Conservation (phyloP, 805 yeast genomes). For the Lipomyces spencermartinsiae region DNA sequence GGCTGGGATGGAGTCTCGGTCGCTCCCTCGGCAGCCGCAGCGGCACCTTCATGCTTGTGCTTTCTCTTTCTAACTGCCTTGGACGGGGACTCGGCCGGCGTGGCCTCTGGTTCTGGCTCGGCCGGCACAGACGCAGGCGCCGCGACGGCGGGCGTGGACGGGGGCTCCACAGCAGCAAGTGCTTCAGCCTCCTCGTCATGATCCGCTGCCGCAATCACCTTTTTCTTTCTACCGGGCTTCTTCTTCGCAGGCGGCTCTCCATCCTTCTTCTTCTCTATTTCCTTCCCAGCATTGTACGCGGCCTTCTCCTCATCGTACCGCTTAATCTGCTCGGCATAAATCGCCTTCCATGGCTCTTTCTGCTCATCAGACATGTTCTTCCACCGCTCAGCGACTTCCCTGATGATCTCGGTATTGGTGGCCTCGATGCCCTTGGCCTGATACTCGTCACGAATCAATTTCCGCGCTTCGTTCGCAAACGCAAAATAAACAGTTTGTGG, state of each 20-base stretch:
- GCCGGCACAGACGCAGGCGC: slow-evolving; percentile 6
- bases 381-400: slow-evolving; percentile 82
- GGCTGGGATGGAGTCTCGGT: slow-evolving; percentile 9
- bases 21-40: slow-evolving; percentile 3
- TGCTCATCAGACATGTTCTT: slow-evolving; percentile 69
- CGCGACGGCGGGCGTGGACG: slow-evolving; percentile 11
- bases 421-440: slow-evolving; percentile 60
- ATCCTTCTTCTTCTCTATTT: slow-evolving; percentile 39
- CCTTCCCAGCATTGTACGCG: slow-evolving; percentile 55
- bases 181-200: slow-evolving; percentile 10
- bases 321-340: slow-evolving; percentile 52
- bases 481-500: slow-evolving; percentile 88
- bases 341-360: slow-evolving; percentile 73
- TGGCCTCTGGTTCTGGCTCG: slow-evolving; percentile 11
- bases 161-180: slow-evolving; percentile 11
- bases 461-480: slow-evolving; percentile 76
- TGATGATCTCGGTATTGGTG: slow-evolving; percentile 75
- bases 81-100: slow-evolving; percentile 22
- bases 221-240: slow-evolving; percentile 7
- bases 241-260: slow-evolving; percentile 12
- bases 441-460: slow-evolving; percentile 72
- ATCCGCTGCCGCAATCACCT: slow-evolving; percentile 9
- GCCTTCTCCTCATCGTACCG: slow-evolving; percentile 55
- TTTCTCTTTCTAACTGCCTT: slow-evolving; percentile 26
- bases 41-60: slow-evolving; percentile 43